A percentile compares a stretch with the other conserved stretches of the same genome.
These are phyloP conservation scores for Boletus patriciae DNA, from an alignment of 768 basidiomycete species.

Conservation along the genomic window DNA sequence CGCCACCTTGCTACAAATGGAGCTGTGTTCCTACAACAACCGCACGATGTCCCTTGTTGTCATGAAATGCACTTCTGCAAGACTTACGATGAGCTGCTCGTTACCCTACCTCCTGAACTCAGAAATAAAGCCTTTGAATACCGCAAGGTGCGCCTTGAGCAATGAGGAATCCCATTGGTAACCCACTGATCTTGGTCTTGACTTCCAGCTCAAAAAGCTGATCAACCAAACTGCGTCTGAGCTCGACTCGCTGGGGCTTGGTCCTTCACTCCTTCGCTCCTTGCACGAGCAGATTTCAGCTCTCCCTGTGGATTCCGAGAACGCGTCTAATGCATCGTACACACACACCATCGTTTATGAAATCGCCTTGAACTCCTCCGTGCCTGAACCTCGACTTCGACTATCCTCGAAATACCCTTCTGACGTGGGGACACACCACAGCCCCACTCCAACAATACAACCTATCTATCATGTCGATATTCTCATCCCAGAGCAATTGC, in stretches of 20 bases:
- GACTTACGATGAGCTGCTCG: conserved; percentile 60
- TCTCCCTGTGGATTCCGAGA: not conserved
- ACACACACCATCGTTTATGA: conserved; percentile 52
- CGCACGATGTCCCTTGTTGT: not conserved
- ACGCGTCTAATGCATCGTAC: not conserved
- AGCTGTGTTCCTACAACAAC: not conserved
- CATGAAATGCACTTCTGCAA: conserved; percentile 70
- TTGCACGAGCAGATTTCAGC: not conserved
- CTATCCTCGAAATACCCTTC: conserved; percentile 34
- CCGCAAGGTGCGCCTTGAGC: conserved; percentile 59
- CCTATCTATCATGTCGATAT: conserved; percentile 12
- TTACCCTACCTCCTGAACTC: conserved; percentile 73
- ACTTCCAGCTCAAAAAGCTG: conserved; percentile 82
- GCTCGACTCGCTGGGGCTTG: conserved; percentile 66
- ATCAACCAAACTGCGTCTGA: conserved; percentile 83
- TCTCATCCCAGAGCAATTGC: conserved; percentile 10
- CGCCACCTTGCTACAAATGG: not conserved
- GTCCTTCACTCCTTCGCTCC: conserved; percentile 48
- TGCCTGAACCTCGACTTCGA: conserved; percentile 57
- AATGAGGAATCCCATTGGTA: not conserved
- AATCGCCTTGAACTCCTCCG: conserved; percentile 45
- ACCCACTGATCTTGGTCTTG: not conserved
- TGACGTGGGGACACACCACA: not conserved
- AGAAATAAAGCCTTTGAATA: conserved; percentile 84
- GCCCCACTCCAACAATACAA: not conserved